Evolutionary conservation across 148 eudicot genomes (phyloP).

Genomic region (Nepenthes mirabilis): DNA sequence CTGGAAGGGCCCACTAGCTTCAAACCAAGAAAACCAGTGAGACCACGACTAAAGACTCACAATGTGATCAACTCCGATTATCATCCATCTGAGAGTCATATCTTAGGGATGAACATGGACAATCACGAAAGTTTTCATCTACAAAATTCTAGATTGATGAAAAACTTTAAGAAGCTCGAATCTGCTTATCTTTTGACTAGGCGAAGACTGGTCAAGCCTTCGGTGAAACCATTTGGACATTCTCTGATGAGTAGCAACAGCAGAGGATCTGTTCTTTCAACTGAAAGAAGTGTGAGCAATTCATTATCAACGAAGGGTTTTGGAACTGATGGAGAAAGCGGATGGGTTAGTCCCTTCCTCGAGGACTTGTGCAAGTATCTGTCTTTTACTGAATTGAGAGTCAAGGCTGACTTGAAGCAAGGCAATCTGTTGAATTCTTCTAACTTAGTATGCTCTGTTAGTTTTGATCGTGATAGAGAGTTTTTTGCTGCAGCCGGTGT

Average conservation of each 20-base stretch:
- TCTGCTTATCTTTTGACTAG: conserved; percentile 72
- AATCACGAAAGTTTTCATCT: conserved; percentile 32
- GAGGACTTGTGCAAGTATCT: conserved; percentile 69
- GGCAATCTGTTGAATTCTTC: conserved; percentile 46
- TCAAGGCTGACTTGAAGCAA: conserved; percentile 48
- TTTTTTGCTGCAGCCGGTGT: conserved; percentile 84
- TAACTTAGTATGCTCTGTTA: conserved; percentile 68
- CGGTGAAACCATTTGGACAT: conserved; percentile 30
- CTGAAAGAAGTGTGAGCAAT: conserved; percentile 22
- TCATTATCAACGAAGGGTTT: conserved; percentile 14
- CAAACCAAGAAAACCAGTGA: conserved; percentile 39
- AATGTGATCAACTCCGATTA: conserved; percentile 22
- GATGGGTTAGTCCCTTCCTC: conserved; percentile 45
- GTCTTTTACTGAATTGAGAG: conserved; percentile 58
- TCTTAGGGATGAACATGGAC: conserved; percentile 17
- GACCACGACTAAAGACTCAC: conserved; percentile 21
- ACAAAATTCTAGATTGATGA: conserved; percentile 58
- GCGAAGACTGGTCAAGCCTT: conserved; percentile 37
- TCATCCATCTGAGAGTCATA: conserved; percentile 19
- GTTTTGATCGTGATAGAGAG: conserved; percentile 86
- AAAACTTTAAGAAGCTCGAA: conserved; percentile 81
- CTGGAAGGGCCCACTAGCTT: conserved; percentile 27
- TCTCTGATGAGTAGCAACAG: conserved; percentile 54
- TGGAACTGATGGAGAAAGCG: conserved; percentile 13
- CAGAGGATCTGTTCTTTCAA: conserved; percentile 20